Percentiles rank a stretch among this genome's conserved stretches.
Conservation (phyloP, 78 protist species). For the Speleostelium caveatum region DNA sequence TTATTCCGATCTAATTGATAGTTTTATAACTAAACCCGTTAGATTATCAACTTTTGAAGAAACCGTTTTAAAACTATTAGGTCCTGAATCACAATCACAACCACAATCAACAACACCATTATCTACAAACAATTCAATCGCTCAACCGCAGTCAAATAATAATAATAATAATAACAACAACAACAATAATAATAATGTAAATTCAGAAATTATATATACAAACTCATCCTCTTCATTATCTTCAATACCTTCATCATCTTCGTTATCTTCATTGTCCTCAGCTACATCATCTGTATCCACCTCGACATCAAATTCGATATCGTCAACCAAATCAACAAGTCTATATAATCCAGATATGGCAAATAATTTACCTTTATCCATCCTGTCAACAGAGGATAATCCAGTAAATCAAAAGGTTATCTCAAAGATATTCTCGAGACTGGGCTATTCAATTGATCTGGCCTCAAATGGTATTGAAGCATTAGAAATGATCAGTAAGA, state of each 20-base stretch:
- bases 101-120: background rate
- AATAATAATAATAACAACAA: background rate
- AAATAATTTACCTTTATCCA: background rate
- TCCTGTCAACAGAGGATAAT: slow-evolving; percentile 42
- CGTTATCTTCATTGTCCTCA: background rate
- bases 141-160: background rate
- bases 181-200: background rate
- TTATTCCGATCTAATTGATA: background rate
- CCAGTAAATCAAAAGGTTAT: slow-evolving; percentile 19
- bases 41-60: background rate
- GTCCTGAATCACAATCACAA: background rate
- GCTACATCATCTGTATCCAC: background rate
- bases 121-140: background rate
- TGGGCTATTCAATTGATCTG: slow-evolving; percentile 24
- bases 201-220: background rate
- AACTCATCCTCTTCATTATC: too few relatives aligned
- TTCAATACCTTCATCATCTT: background rate
- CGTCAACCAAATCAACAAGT: background rate
- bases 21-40: background rate
- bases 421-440: slow-evolving; percentile 1
- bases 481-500: background rate
- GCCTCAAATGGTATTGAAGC: slow-evolving; percentile 59
- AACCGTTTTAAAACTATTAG: background rate
- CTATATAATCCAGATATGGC: background rate
- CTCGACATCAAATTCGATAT: background rate